Base-by-base conservation (phyloP, 2,329 filamentous ascomycete genomes). In the Neofusicoccum sp. region DNA sequence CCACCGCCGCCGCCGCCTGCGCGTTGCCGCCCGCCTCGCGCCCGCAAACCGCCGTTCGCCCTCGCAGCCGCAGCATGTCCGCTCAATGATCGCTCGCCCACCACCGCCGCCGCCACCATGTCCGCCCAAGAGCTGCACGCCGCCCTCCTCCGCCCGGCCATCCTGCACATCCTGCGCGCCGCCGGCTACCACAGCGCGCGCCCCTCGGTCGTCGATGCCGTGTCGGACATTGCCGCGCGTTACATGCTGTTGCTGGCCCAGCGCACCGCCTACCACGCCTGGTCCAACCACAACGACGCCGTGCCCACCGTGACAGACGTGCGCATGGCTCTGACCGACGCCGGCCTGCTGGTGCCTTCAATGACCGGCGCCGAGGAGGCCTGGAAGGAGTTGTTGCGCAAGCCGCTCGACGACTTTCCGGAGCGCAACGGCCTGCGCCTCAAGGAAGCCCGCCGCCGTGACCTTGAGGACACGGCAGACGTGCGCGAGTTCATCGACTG, bases 91-190 rank as follows among this genome's bases (percentile, higher is more conserved):
- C 36, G n/a, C 22, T 61, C 59, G 6, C n/a, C 39, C 33, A 47
- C 41, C 11, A 9, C 45, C 47, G 16, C 33, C 58, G 11, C 33
- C 37, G 29, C 33, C 66, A 67, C 71, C 41, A 36, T 74, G 72
- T 74, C 76, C 64, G 41, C 62, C 28, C 36, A 62, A 44, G 49
- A 64, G 37, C 81, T 90, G 54, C 85, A 89, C 79, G 89, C 92
- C 77, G 89, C 91, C 65, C 88, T 97, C 67, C 84, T 98, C 63
- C 92, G 93, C 45, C 94, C 94, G 1, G 89, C 89, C 52, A 87
- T 97, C 65, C 87, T 98, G 64, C 93, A 97, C 78, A 94, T 96
- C 71, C 87, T 98, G 58, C 92, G 94, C 72, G 92, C 93, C 34
- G 89, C 92, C 29, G 94, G 94, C 74, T 98, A 96, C 79, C 91